A percentile compares a stretch with the other conserved stretches of the same genome.
Conservation (phyloP, 495 filamentous ascomycete species). For the Pseudoneurospora amorphoporcata region DNA sequence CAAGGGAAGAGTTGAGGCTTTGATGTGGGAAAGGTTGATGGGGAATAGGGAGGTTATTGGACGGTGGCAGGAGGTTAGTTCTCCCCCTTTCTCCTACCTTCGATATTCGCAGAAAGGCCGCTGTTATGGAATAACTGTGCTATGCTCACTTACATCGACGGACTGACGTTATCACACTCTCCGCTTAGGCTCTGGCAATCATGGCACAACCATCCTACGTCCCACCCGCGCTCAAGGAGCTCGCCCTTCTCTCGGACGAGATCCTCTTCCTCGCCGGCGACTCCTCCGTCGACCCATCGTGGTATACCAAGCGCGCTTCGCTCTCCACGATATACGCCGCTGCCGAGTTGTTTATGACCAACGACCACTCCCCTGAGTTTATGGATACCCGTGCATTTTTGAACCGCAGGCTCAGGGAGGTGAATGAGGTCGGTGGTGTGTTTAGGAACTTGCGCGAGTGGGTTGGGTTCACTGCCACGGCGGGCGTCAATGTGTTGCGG, state of each 20-base stretch:
- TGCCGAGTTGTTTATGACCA: conserved; percentile 87
- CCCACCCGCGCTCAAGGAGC: conserved; percentile 65
- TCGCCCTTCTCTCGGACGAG: conserved; percentile 74
- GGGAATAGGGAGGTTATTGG: conserved; percentile 61
- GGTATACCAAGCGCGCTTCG: conserved; percentile 83
- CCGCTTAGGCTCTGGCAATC: conserved; percentile 64
- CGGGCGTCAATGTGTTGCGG: conserved; percentile 49
- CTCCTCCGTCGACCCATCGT: conserved; percentile 63
- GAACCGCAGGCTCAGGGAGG: conserved; percentile 63
- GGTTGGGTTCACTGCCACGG: conserved; percentile 64
- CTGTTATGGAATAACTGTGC: neutral
- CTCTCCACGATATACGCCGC: conserved; percentile 74
- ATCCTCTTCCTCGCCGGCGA: conserved; percentile 81
- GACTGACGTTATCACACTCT: neutral
- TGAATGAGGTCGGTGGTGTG: conserved; percentile 43
- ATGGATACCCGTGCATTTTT: conserved; percentile 71
- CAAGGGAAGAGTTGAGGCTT: conserved; percentile 36
- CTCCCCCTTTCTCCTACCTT: neutral
- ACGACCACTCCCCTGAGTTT: conserved; percentile 57
- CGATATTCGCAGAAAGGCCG: neutral
- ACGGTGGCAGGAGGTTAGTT: conserved; percentile 73
- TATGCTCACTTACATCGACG: neutral
- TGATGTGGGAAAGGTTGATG: conserved; percentile 62
- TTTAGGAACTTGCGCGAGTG: conserved; percentile 57
- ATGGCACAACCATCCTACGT: conserved; percentile 75